Conservation (phyloP, 2,329 filamentous ascomycete species). For the Gyromitra esculenta region DNA sequence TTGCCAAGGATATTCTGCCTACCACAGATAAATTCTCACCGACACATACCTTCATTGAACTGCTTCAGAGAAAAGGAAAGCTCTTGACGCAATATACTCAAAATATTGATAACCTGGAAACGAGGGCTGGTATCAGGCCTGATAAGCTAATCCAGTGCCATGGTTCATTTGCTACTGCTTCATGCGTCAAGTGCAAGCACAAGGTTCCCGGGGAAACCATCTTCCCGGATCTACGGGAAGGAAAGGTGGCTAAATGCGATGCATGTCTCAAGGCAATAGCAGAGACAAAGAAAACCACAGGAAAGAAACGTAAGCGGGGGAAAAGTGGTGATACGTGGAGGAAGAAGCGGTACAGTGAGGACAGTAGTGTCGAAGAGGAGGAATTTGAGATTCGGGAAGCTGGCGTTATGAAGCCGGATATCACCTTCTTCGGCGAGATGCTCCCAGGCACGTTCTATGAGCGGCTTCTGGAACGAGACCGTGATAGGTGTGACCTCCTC, state of each 20-base stretch:
- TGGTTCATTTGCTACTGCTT: conserved; percentile 92
- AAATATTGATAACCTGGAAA: conserved; percentile 97
- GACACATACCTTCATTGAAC: conserved; percentile 90
- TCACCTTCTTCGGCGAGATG: conserved; percentile 95
- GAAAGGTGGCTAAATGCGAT: conserved; percentile 80
- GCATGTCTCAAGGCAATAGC: conserved; percentile 71
- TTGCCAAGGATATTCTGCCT: conserved; percentile 90
- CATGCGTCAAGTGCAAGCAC: conserved; percentile 82
- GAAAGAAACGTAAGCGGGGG: conserved; percentile 63
- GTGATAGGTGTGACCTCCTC: conserved; percentile 82
- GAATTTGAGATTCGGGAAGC: conserved; percentile 60
- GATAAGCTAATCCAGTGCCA: conserved; percentile 95
- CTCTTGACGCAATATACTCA: conserved; percentile 97
- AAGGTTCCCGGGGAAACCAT: conserved; percentile 79
- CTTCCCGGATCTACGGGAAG: conserved; percentile 79
- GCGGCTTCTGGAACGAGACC: conserved; percentile 82
- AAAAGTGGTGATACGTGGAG: conserved; percentile 51
- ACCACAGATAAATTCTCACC: conserved; percentile 82
- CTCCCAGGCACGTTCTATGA: conserved; percentile 84
- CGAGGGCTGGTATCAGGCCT: conserved; percentile 79
- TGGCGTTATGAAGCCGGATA: conserved; percentile 75
- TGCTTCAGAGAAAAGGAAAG: conserved; percentile 87
- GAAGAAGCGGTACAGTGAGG: conserved; percentile 57
- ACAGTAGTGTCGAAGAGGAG: conserved; percentile 56
- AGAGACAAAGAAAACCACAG: conserved; percentile 68